phyloP scores from a whole-genome alignment of 73 alveolate species.

The Paramecium primaurelia region DNA sequence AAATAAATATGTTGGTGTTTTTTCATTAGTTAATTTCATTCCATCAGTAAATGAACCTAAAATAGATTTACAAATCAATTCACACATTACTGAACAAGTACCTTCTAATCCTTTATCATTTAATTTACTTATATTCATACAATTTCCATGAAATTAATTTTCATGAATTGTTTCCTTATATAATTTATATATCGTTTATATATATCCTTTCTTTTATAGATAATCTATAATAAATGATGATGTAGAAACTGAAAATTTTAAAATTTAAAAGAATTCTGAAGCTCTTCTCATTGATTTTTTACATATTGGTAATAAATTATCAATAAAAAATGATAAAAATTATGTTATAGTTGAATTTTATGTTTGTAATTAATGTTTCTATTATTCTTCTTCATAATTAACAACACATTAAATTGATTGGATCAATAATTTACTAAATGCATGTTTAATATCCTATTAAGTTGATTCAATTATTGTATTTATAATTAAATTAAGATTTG shows the following conservation, averaged over 20 bases:
- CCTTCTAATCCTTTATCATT: conserved; percentile 44
- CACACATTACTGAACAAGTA: conserved; percentile 13
- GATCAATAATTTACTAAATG: not conserved
- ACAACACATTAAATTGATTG: not conserved
- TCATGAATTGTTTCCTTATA: not conserved
- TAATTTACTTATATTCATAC: not conserved
- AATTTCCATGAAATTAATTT: not conserved
- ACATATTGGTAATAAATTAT: not conserved
- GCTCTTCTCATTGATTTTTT: not conserved
- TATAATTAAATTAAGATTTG: not conserved
- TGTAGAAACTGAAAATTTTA: not conserved
- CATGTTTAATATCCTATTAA: not conserved
- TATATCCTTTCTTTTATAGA: not conserved
- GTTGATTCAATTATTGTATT: not conserved
- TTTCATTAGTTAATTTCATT: not conserved
- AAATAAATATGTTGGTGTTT: conserved; percentile 7
- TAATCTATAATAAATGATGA: not conserved
- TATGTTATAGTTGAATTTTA: not conserved
- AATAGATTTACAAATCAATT: not conserved
- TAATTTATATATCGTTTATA: not conserved
- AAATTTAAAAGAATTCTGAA: not conserved
- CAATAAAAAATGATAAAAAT: not conserved
- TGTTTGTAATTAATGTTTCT: not conserved
- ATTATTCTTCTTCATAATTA: not conserved
- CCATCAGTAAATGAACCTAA: not conserved